Evolutionary conservation across 768 basidiomycete genomes (phyloP).

Genomic region (Collybia mongolica): DNA sequence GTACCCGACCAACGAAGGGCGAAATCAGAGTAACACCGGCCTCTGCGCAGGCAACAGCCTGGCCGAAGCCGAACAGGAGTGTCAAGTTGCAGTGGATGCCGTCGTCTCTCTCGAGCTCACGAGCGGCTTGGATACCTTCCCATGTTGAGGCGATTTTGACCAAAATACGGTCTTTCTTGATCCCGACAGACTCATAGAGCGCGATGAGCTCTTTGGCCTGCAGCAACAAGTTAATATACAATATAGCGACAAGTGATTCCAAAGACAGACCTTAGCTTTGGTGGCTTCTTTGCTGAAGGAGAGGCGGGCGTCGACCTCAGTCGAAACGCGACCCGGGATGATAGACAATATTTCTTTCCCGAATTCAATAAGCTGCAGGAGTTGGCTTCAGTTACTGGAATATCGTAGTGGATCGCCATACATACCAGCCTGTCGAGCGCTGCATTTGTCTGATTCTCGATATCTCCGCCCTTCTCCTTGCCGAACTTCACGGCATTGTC

Average conservation of each 20-base stretch:
- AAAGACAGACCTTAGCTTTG: conserved; percentile 68
- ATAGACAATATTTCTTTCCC: conserved; percentile 93
- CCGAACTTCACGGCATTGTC: conserved; percentile 71
- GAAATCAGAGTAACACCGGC: conserved; percentile 98
- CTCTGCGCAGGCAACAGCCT: conserved; percentile 99
- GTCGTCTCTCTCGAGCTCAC: conserved; percentile 90
- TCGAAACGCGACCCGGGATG: conserved; percentile 98
- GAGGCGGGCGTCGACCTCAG: conserved; percentile 96
- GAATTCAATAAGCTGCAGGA: conserved; percentile 87
- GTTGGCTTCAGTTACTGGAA: not conserved
- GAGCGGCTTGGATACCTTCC: conserved; percentile 99
- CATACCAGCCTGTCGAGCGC: conserved; percentile 89
- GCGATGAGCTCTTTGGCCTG: conserved; percentile 86
- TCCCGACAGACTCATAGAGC: conserved; percentile 91
- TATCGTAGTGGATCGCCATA: conserved; percentile 8
- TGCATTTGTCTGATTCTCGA: conserved; percentile 73
- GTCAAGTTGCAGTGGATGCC: conserved; percentile 99
- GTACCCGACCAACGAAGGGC: conserved; percentile 96
- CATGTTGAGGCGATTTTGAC: conserved; percentile 99
- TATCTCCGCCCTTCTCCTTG: conserved; percentile 77
- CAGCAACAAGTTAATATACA: not conserved
- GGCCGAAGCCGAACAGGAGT: conserved; percentile 96
- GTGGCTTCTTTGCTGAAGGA: conserved; percentile 95
- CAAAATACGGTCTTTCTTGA: conserved; percentile 90
- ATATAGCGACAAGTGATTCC: conserved; percentile 2